These are phyloP conservation scores for Diaporthe velutina DNA, from an alignment of 2,329 filamentous ascomycete genomes.

Conservation along the genomic window DNA sequence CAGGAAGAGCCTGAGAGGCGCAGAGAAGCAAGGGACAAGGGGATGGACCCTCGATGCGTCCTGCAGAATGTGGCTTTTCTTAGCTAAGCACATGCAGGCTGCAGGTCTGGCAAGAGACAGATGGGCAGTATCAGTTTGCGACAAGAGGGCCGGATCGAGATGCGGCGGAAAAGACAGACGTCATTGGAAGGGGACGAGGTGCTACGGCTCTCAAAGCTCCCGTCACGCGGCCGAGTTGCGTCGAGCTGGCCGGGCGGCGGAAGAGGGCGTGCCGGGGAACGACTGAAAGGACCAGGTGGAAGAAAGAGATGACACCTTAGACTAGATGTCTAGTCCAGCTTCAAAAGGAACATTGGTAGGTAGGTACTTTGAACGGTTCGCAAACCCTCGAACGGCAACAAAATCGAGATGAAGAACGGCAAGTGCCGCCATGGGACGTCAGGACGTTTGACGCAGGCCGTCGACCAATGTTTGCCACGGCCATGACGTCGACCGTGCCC, in stretches of 20 bases:
- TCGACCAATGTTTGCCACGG: neutral
- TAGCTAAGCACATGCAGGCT: neutral
- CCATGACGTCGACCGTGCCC: constrained; percentile 6
- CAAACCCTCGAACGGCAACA: neutral
- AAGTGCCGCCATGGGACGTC: neutral
- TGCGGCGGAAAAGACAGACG: neutral
- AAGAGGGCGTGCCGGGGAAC: neutral
- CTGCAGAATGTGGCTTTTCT: neutral
- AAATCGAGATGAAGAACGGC: neutral
- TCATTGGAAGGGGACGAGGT: constrained; percentile 17
- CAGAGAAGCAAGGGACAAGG: neutral
- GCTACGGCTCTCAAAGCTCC: neutral
- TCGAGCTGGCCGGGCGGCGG: neutral
- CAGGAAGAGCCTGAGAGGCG: neutral
- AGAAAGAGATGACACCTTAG: constrained; percentile 16
- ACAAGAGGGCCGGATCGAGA: constrained; percentile 11
- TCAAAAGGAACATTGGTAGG: no score
- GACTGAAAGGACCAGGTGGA: neutral
- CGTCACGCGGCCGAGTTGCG: neutral
- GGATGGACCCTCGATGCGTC: neutral
- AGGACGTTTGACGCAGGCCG: neutral
- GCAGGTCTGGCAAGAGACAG: neutral
- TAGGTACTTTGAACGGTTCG: no score
- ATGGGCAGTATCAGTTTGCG: neutral
- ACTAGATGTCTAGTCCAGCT: neutral